These are phyloP conservation scores for Kodamaea restingae DNA, from an alignment of 805 yeast genomes.

Conservation along the genomic window DNA sequence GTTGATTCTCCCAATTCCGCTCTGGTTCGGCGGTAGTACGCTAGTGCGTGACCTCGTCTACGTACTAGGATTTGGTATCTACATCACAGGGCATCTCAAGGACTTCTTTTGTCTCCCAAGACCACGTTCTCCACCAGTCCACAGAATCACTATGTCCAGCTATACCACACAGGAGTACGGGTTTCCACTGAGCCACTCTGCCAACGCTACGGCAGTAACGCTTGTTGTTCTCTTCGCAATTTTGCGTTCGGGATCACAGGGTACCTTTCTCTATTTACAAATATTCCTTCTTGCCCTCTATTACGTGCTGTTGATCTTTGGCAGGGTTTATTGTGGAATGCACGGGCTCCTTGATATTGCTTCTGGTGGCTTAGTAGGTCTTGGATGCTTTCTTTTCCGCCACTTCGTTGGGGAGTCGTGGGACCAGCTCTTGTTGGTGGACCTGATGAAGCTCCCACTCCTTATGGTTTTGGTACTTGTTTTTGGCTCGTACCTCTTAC, in stretches of 20 bases:
- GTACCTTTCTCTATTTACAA: not conserved
- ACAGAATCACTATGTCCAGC: constrained; percentile 84
- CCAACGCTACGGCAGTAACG: constrained; percentile 85
- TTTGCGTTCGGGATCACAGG: constrained; percentile 10
- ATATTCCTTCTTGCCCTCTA: constrained; percentile 38
- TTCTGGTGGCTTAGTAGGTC: constrained; percentile 65
- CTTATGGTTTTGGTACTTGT: constrained; percentile 33
- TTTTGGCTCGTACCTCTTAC: constrained; percentile 38
- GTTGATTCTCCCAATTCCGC: constrained; percentile 76
- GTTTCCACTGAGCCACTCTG: constrained; percentile 90
- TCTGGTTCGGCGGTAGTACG: constrained; percentile 68
- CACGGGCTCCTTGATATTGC: constrained; percentile 82
- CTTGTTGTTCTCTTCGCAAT: constrained; percentile 34
- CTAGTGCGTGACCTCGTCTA: constrained; percentile 57
- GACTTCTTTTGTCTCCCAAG: constrained; percentile 89
- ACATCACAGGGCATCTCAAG: constrained; percentile 67
- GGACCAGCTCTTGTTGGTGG: constrained; percentile 42
- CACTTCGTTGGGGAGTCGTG: constrained; percentile 34
- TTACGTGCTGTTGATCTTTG: constrained; percentile 62
- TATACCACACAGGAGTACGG: constrained; percentile 93
- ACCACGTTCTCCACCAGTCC: constrained; percentile 88
- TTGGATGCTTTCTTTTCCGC: constrained; percentile 47
- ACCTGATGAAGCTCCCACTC: constrained; percentile 14
- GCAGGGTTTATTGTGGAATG: constrained; percentile 95
- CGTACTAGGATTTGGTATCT: constrained; percentile 68